phyloP scores from a whole-genome alignment of 805 yeast species.

The Candida corydali region DNA sequence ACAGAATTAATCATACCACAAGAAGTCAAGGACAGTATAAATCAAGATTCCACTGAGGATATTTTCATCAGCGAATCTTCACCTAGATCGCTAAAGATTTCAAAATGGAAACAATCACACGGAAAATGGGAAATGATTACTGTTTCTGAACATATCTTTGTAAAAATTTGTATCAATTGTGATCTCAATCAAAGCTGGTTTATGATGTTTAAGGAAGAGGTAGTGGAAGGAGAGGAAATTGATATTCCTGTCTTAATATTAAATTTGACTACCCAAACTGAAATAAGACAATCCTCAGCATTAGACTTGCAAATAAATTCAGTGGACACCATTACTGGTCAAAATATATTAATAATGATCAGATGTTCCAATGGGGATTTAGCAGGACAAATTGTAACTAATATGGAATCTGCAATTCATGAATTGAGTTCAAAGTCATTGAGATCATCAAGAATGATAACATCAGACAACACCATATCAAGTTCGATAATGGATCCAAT shows the following conservation, averaged over 20 bases:
- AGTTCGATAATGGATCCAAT: constrained; percentile 41
- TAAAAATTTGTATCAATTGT: constrained; percentile 37
- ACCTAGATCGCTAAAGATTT: constrained; percentile 34
- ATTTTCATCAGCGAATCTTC: constrained; percentile 31
- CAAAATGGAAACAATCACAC: constrained; percentile 38
- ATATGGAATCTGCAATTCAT: constrained; percentile 26
- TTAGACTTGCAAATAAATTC: constrained; percentile 35
- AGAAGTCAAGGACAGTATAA: constrained; percentile 32
- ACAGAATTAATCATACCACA: constrained; percentile 29
- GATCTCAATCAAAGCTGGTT: constrained; percentile 33
- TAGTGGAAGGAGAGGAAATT: constrained; percentile 21
- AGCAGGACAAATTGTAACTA: constrained; percentile 19
- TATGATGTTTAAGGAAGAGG: constrained; percentile 37
- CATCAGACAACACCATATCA: constrained; percentile 25
- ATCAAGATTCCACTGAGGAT: constrained; percentile 34
- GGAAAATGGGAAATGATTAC: constrained; percentile 46
- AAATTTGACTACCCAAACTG: constrained; percentile 22
- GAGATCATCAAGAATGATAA: constrained; percentile 10
- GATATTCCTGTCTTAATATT: constrained; percentile 36
- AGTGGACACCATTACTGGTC: constrained; percentile 26
- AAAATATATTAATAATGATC: constrained; percentile 25
- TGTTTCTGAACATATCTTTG: constrained; percentile 29
- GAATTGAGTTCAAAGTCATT: constrained; percentile 15
- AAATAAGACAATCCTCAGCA: constrained; percentile 31
- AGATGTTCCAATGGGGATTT: constrained; percentile 29